Evolutionary conservation across 2,329 filamentous ascomycete genomes (phyloP), one percentile per base, ranked within the genome.

Genomic region (Catunica adiposa): DNA sequence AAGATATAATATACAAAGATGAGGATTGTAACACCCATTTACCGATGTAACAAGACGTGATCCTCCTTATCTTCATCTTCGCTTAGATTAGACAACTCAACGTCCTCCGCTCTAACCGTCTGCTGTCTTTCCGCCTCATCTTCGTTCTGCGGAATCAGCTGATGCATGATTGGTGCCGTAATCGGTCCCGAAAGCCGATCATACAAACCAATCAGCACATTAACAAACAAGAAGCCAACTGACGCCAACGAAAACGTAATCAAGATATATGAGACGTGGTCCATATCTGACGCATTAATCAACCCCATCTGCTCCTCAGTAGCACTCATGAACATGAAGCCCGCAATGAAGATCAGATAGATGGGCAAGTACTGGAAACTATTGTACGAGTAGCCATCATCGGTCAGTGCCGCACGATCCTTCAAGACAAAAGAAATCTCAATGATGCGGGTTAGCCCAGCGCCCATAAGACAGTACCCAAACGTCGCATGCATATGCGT

Each of bases 281-380:
- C 89, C 63, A 97, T 82, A 58, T 82, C 76, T 0, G 86, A 84
- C 40, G 79, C 73, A 42, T 79, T 76, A 3, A 97, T 73, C 1
- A 96, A 73, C 22, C 74, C 64, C 86, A 97, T 95, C 69, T 97
- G 92, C 70, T 98, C 89, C 67, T 97, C 92, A 0, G 89, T 97
- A 15, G 92, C 90, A 31, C 88, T 86, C 89, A 97, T 94, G 71
- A 98, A 98, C 42, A 98, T 76, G 70, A 97, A 95, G 1, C 92
- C 92, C 2, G 89, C 85, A 4, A 89, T 89, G 64, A 86, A 94
- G 26, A 98, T 78, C 42, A 97, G 76, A 57, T 73, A 78, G n/a
- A 73, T 69, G 1, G 75, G 73, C 20, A 77, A 68, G 47, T 70
- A 77, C 63, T 78, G 74, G 64, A 76, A 77, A 63, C 74, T 77